phyloP scores from a whole-genome alignment of 1,284 basidiomycete genomes.

The Pisolithus thermaeus region DNA sequence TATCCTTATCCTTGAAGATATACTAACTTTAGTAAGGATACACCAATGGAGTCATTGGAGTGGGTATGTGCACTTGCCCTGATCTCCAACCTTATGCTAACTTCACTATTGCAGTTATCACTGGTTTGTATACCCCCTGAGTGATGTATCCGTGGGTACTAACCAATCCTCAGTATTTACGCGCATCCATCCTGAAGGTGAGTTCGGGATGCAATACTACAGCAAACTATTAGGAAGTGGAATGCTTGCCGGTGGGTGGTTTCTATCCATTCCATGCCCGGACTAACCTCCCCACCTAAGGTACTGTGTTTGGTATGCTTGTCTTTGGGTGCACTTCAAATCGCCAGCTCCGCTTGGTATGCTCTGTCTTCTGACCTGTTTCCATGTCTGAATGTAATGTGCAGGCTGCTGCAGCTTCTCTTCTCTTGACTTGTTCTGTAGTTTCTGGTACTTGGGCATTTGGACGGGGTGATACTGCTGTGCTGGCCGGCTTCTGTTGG shows the following conservation, averaged over 20 bases:
- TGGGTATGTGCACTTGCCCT: slow-evolving; percentile 41
- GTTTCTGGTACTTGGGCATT: slow-evolving; percentile 1
- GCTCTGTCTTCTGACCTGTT: slow-evolving; percentile 11
- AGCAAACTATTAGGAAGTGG: slow-evolving; percentile 60
- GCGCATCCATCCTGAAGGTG: slow-evolving; percentile 54
- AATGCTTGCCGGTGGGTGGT: neutral
- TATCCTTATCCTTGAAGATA: neutral
- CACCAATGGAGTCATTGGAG: slow-evolving; percentile 74
- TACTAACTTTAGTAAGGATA: slow-evolving; percentile 45
- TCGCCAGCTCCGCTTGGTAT: slow-evolving; percentile 83
- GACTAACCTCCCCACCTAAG: slow-evolving; percentile 5
- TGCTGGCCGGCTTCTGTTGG: slow-evolving; percentile 65
- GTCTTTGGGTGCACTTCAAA: slow-evolving; percentile 76
- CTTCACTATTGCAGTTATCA: slow-evolving; percentile 34
- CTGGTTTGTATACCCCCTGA: slow-evolving; percentile 37
- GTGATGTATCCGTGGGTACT: neutral
- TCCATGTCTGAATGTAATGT: neutral
- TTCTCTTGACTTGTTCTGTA: slow-evolving; percentile 68
- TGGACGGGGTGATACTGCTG: neutral
- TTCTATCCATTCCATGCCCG: neutral
- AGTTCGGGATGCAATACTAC: slow-evolving; percentile 46
- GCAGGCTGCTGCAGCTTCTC: slow-evolving; percentile 62
- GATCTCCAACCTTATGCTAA: neutral
- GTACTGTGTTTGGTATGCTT: slow-evolving; percentile 78
- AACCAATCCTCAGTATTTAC: slow-evolving; percentile 45